A percentile compares a stretch with the other conserved stretches of the same genome.
Conservation (phyloP, 257 asterid genomes). For the Solanum ossicruentum region DNA sequence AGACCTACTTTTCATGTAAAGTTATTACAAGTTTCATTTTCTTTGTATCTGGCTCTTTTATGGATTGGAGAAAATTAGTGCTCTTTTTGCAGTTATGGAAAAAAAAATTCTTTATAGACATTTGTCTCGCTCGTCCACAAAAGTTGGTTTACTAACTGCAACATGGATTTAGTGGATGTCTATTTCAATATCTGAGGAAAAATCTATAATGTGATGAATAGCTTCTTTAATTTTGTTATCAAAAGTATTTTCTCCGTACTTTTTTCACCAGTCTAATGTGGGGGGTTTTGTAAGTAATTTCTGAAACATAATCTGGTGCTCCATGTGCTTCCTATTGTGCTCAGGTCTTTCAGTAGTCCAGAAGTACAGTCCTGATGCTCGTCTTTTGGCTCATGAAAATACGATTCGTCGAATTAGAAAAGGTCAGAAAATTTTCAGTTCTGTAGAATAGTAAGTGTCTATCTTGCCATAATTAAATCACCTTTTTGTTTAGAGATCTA, state of each 20-base stretch:
- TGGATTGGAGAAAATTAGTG: not conserved
- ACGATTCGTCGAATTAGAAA: constrained; percentile 53
- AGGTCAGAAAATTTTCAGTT: constrained; percentile 27
- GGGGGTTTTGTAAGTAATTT: not conserved
- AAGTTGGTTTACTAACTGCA: not conserved
- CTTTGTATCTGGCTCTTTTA: not conserved
- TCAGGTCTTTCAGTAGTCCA: constrained; percentile 88
- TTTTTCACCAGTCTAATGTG: not conserved
- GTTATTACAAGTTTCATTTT: not conserved
- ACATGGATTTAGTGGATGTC: not conserved
- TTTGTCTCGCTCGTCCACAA: not conserved
- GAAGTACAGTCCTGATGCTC: constrained; percentile 72
- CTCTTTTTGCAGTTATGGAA: not conserved
- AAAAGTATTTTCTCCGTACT: not conserved
- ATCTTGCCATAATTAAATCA: not conserved
- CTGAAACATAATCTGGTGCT: not conserved
- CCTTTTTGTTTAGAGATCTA: not conserved
- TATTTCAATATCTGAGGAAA: not conserved
- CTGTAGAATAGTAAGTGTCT: not conserved
- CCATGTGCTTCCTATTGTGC: not conserved
- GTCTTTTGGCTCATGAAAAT: constrained; percentile 70
- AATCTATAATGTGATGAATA: not conserved
- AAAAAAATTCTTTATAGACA: not conserved
- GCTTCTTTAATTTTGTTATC: not conserved
- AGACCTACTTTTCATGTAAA: not conserved